Evolutionary conservation across 495 filamentous ascomycete genomes (phyloP), one percentile per base, ranked within the genome.

Genomic region (Massariosphaeria phaeospora): DNA sequence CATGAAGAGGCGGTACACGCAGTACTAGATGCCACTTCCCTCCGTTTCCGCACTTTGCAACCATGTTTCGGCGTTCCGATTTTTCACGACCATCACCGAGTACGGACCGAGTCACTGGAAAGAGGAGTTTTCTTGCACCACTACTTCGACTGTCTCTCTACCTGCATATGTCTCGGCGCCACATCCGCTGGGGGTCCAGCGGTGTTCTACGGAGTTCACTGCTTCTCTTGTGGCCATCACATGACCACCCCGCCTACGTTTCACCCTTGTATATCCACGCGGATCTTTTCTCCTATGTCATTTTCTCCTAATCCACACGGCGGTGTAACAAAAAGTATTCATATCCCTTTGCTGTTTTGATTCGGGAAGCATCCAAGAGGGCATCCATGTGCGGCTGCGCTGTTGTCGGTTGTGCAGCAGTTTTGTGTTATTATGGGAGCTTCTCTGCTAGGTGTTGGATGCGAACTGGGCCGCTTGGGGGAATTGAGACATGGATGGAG

Each of bases 1-100:
- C 60, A 73, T 76, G 60, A 82, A 80, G 55, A 72, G 84, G 62
- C 76, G 82, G 47, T 69, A 79, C 66, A 78, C 76, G 11, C 40
- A 60, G 15, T 47, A 55, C 40, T 65, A 55, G 47, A 7, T n/a
- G 23, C 48, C 18, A 13, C n/a, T 52, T 17, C 17, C 43, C 26
- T 48, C 29, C 42, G 11, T 48, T 30, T 21, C 27, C 41, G 36
- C 47, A 40, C 31, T 38, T 51, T 47, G 47, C 52, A 48, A 46
- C 30, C 25, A 27, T 39, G 42, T 29, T n/a, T 31, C 30, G 51
- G 51, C 31, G 43, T 56, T 56, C 38, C 7, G 9, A n/a, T n/a
- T 15, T 42, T 17, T 58, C 26, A 49, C 47, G 55, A 58, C 55
- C 23, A 18, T 25, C 11, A 52, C 38, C 29, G 40, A 21, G 55